phyloP scores from a whole-genome alignment of 2,329 filamentous ascomycete genomes.

The Metarhizium rileyi region DNA sequence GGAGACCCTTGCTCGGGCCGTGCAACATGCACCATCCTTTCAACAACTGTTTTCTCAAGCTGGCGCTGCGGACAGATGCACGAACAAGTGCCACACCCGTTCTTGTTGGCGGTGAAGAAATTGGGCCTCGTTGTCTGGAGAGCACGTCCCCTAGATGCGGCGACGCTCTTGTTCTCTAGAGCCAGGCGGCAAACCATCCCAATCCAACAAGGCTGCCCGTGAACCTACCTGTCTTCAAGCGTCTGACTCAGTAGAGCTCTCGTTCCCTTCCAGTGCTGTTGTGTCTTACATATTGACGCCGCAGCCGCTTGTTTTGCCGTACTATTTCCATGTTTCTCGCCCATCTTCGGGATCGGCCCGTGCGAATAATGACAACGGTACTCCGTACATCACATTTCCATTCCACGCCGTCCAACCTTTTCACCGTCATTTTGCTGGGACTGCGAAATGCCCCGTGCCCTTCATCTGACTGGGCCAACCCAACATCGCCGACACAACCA shows the following conservation, averaged over 20 bases:
- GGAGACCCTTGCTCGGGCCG: neutral
- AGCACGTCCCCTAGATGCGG: neutral
- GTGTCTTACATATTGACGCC: too few species aligned
- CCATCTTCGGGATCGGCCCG: neutral
- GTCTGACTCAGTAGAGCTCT: neutral
- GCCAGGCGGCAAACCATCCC: too few species aligned
- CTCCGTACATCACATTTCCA: neutral
- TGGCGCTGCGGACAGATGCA: neutral
- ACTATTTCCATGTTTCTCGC: neutral
- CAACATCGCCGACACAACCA: neutral
- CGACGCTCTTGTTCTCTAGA: neutral
- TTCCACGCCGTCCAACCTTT: neutral
- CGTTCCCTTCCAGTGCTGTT: neutral
- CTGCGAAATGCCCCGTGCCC: neutral
- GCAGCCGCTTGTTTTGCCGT: neutral
- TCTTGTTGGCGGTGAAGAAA: neutral
- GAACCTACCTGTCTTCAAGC: neutral
- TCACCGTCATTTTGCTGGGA: neutral
- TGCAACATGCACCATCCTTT: neutral
- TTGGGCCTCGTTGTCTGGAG: neutral
- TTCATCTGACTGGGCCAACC: neutral
- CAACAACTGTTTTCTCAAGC: neutral
- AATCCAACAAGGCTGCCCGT: neutral
- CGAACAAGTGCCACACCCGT: neutral
- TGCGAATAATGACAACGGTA: neutral